These are phyloP conservation scores for Neurospora crassa DNA, from an alignment of 2,329 filamentous ascomycete genomes.

Conservation along the genomic window DNA sequence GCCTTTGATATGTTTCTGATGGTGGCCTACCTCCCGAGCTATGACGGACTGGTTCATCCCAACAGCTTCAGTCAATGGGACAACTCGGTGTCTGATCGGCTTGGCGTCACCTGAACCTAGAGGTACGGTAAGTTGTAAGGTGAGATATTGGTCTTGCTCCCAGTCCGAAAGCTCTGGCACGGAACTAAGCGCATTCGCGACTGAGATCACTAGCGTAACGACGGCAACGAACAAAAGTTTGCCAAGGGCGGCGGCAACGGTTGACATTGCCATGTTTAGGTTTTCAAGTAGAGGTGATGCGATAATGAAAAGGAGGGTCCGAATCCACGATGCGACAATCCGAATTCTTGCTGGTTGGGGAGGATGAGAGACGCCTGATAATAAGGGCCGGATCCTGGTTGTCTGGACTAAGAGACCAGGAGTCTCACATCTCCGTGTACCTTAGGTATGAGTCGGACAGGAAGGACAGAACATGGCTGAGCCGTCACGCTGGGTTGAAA, in stretches of 20 bases:
- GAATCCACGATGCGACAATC: background rate
- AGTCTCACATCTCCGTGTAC: background rate
- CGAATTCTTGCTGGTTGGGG: background rate
- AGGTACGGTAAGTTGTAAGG: background rate
- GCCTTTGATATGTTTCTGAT: background rate
- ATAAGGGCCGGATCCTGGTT: background rate
- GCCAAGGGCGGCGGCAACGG: slow-evolving; percentile 22
- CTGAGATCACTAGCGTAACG: slow-evolving; percentile 23
- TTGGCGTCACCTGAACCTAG: slow-evolving; percentile 15
- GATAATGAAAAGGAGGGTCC: background rate
- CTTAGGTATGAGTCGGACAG: background rate
- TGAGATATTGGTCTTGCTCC: background rate
- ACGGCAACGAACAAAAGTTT: slow-evolving; percentile 23
- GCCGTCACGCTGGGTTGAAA: background rate
- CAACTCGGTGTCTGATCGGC: slow-evolving; percentile 25
- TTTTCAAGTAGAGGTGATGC: background rate
- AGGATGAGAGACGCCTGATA: background rate
- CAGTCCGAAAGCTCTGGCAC: background rate
- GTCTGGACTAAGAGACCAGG: background rate
- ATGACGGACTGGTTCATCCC: slow-evolving; percentile 33
- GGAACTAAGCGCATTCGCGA: slow-evolving; percentile 8
- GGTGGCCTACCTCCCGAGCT: slow-evolving; percentile 26
- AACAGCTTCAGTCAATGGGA: slow-evolving; percentile 33
- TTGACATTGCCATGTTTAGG: slow-evolving; percentile 24
- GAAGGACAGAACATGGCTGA: background rate